Percentiles rank a stretch among this genome's conserved stretches.
Evolutionary conservation across 164 flowering plant genomes (phyloP).

Genomic region (Macadamia tetraphylla): DNA sequence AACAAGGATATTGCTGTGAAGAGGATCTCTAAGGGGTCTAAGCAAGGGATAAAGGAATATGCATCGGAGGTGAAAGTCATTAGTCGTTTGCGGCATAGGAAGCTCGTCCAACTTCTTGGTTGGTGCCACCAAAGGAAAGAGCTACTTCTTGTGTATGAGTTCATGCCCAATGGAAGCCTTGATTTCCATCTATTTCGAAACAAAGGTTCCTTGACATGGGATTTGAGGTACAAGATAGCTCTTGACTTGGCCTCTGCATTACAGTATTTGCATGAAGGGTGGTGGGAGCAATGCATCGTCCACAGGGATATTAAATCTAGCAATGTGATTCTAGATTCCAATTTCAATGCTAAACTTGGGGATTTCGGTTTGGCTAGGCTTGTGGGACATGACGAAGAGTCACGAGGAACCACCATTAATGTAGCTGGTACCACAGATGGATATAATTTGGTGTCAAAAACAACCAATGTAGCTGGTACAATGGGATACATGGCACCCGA

Average conservation of each 20-base stretch:
- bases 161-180: constrained; percentile 50
- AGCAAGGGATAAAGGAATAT: constrained; percentile 25
- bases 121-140: constrained; percentile 46
- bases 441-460: too few species aligned
- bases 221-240: constrained; percentile 27
- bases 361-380: constrained; percentile 35
- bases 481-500: constrained; percentile 51
- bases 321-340: constrained; percentile 11
- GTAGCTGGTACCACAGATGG: too few species aligned
- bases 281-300: constrained; percentile 45
- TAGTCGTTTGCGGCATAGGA: constrained; percentile 29
- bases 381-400: constrained; percentile 28
- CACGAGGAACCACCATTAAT: constrained; percentile 23
- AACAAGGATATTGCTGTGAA: constrained; percentile 18
- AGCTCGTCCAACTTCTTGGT: constrained; percentile 45
- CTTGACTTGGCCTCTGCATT: constrained; percentile 36
- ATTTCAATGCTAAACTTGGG: constrained; percentile 35
- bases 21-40: constrained; percentile 19
- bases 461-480: constrained; percentile 22
- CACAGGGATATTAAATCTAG: constrained; percentile 45
- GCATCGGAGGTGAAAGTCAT: constrained; percentile 22
- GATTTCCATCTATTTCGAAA: constrained; percentile 31
- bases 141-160: constrained; percentile 47
- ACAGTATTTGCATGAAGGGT: constrained; percentile 48
- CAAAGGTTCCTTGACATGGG: constrained; percentile 25